Percentiles rank a stretch among this genome's conserved stretches.
These are phyloP conservation scores for Desmodesmus armatus DNA, from an alignment of 139 green algal species.

Conservation along the genomic window DNA sequence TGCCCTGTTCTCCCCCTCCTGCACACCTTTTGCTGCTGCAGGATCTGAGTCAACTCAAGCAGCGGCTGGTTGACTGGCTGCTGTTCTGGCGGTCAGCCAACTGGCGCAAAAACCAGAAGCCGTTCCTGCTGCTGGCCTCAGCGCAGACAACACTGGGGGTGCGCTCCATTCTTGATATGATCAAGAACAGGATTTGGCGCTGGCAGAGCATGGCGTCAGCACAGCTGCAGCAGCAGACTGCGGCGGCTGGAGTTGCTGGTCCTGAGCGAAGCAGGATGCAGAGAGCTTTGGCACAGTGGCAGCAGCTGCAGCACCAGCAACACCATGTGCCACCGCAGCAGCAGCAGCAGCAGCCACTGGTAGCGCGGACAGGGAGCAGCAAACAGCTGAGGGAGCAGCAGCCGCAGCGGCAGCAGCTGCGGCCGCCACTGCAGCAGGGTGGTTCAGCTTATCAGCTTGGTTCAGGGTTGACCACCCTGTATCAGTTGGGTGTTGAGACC, in stretches of 20 bases:
- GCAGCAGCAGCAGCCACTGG: not conserved
- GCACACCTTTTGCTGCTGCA: conserved; percentile 1
- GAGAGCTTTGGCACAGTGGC: not conserved
- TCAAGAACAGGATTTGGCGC: conserved; percentile 1
- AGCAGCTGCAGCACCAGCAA: not conserved
- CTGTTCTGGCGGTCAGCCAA: not conserved
- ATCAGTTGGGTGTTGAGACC: conserved; percentile 4
- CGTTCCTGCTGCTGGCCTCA: conserved; percentile 32
- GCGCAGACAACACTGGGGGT: conserved; percentile 32
- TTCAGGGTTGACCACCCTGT: conserved; percentile 9
- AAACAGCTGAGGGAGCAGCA: not conserved
- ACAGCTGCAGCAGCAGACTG: conserved; percentile 12
- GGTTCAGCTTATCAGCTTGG: not conserved
- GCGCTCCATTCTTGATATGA: conserved; percentile 19
- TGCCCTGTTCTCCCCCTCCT: not conserved
- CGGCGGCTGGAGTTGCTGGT: not conserved
- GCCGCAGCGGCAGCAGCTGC: not conserved
- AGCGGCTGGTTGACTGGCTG: conserved; percentile 17
- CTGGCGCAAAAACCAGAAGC: not conserved
- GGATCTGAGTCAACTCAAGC: conserved; percentile 4
- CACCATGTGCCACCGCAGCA: not conserved
- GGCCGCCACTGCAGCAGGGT: not conserved
- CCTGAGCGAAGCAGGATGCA: not conserved
- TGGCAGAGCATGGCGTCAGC: not conserved
- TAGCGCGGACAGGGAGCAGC: not conserved